phyloP scores from a whole-genome alignment of 352 stramenopile species.

The Achlya hypogyna region DNA sequence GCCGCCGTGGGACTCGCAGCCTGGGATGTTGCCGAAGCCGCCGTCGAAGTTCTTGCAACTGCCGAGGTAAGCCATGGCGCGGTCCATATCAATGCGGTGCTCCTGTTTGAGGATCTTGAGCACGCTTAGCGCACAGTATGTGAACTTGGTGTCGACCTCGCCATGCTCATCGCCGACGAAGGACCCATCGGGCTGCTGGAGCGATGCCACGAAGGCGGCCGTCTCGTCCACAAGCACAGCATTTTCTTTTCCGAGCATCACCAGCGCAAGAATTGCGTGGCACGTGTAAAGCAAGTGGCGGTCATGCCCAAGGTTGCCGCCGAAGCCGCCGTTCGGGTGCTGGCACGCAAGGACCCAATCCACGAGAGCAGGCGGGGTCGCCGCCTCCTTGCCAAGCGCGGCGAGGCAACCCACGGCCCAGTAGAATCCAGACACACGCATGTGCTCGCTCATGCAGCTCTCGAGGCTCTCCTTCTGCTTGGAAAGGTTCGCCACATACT shows the following conservation, averaged over 20 bases:
- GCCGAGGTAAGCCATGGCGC: conserved; percentile 89
- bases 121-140: conserved; percentile 95
- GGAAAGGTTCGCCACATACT: conserved; percentile 70
- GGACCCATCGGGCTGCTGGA: conserved; percentile 95
- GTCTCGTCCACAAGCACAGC: conserved; percentile 73
- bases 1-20: conserved; percentile 95
- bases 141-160: conserved; percentile 99
- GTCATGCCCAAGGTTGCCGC: conserved; percentile 94
- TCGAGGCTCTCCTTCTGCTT: conserved; percentile 86
- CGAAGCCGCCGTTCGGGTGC: conserved; percentile 88
- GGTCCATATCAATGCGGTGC: conserved; percentile 78
- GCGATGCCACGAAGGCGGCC: conserved; percentile 66
- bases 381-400: conserved; percentile 83
- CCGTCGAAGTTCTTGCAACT: conserved; percentile 97
- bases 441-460: conserved; percentile 93
- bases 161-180: conserved; percentile 96
- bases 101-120: conserved; percentile 90
- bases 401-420: conserved; percentile 95
- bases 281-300: conserved; percentile 97
- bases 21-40: conserved; percentile 85
- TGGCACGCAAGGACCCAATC: conserved; percentile 95
- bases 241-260: conserved; percentile 86
- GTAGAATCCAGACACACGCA: conserved; percentile 97
- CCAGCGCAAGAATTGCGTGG: conserved; percentile 95
- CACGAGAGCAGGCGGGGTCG: conserved; percentile 77